phyloP scores from a whole-genome alignment of 2,329 filamentous ascomycete genomes.

The Coniochaeta prunicola region DNA sequence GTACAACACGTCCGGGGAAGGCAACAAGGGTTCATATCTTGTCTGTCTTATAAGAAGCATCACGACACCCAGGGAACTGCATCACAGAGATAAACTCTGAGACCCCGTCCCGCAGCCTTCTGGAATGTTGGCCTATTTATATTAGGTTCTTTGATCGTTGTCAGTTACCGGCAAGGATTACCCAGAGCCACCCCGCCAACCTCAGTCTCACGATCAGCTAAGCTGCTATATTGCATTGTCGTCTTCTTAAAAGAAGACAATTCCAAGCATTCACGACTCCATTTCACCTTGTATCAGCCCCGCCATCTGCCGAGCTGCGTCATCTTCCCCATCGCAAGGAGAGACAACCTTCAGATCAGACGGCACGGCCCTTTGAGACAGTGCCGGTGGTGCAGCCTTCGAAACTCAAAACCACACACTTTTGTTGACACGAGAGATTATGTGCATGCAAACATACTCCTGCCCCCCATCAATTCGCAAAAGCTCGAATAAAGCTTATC shows the following conservation, averaged over 20 bases:
- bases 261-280: not conserved
- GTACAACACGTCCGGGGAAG: not conserved
- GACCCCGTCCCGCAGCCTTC: not conserved
- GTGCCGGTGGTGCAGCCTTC: not conserved
- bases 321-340: not conserved
- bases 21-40: not conserved
- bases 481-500: not conserved
- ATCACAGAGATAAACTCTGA: not conserved
- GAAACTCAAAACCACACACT: not conserved
- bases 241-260: not conserved
- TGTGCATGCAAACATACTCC: not conserved
- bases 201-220: not conserved
- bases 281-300: not conserved
- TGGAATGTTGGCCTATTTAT: not conserved
- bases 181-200: not conserved
- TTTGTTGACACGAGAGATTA: not conserved
- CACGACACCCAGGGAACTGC: not conserved
- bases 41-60: not conserved
- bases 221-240: not conserved
- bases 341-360: not conserved
- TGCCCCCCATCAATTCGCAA: not conserved
- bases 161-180: not conserved
- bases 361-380: constrained; percentile 1
- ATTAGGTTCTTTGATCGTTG: not conserved
- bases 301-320: not conserved